Percentiles rank a stretch among this genome's conserved stretches.
Conservation (phyloP, 192 early-diverging fungal species). For the Rhizophlyctis rosea region DNA sequence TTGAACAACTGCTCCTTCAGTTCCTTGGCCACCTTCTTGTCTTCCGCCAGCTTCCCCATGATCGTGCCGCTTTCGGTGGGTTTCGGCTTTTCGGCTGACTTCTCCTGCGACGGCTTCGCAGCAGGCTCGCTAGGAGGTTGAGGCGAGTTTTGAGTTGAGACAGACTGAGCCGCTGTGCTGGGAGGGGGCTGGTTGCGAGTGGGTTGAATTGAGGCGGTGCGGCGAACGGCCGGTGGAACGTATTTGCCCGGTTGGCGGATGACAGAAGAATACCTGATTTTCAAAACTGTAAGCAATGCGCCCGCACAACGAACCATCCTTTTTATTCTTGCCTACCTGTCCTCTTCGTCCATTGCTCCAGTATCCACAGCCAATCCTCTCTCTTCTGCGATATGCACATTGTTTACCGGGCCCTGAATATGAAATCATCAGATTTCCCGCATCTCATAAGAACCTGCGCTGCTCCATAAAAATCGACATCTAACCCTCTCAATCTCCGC, state of each 20-base stretch:
- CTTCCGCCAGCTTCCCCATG: too few relatives aligned
- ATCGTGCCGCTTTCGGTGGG: slow-evolving; percentile 8
- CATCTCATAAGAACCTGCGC: too few relatives aligned
- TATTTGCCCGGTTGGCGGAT: slow-evolving; percentile 73
- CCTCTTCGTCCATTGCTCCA: slow-evolving; percentile 82
- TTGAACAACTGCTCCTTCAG: too few relatives aligned
- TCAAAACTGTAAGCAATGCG: too few relatives aligned
- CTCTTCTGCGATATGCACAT: slow-evolving; percentile 90
- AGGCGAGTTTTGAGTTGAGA: not conserved
- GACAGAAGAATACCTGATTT: slow-evolving; percentile 75
- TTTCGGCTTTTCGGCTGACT: not conserved
- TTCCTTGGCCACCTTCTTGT: too few relatives aligned
- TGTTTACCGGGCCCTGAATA: slow-evolving; percentile 60
- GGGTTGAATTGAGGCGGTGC: too few relatives aligned
- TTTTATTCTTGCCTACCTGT: too few relatives aligned
- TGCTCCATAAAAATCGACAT: not conserved
- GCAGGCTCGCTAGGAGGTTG: not conserved
- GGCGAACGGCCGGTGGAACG: slow-evolving; percentile 72
- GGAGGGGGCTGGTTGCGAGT: not conserved
- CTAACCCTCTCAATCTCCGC: slow-evolving; percentile 75
- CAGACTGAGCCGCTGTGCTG: not conserved
- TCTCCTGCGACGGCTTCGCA: slow-evolving; percentile 2
- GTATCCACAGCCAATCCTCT: slow-evolving; percentile 58
- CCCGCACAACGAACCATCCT: too few relatives aligned
- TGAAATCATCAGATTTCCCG: too few relatives aligned